Base-by-base conservation (phyloP, 345 rosid genomes). In the Populus alba region DNA sequence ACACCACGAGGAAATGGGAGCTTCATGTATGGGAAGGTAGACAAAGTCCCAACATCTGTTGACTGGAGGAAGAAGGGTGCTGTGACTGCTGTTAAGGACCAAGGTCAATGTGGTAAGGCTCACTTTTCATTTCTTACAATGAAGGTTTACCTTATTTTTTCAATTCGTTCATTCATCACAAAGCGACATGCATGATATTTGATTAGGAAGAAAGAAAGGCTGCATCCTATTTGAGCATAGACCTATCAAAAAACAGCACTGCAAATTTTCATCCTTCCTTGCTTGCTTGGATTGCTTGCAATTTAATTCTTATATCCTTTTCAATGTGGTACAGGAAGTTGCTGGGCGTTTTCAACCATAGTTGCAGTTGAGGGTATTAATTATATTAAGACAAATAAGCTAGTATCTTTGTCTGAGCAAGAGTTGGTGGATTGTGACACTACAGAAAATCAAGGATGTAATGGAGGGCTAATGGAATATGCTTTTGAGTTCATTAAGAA, bases 41-140 rank as follows among this genome's bases (percentile, higher is more conserved):
- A 59, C 13, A 3, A 37, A 0, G 85, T 89, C 39, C 94, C 92
- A 0, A 43, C 85, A 0, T 82, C 94, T 0, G 87, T 95, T 68
- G 95, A 95, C 83, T 93, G 97, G 97, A 86, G 98, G 81, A 77
- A 83, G 77, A 90, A 87, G 57, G 98, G 97, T 3, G 95, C 94
- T 3, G 97, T 95, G 76, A 86, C 90, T 25, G 67, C 74, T 27
- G 90, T 93, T 33, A 95, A 95, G 87, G 87, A 95, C 78, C 98
- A 95, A 85, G 95, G 97, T 83, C 88, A 85, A 77, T 95, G 98
- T 68, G 97, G 98, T 94, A 80, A 76, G 80, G 15, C 10, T 27
- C 25, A 13, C 1, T 55, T 66, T 66, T 17, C 15, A 62, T 9
- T 37, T 62, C 39, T 7, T 74, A 6, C 0, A 43, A 1, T 5